Base-by-base conservation (phyloP, 192 early-diverging fungal species). In the Podila verticillata region DNA sequence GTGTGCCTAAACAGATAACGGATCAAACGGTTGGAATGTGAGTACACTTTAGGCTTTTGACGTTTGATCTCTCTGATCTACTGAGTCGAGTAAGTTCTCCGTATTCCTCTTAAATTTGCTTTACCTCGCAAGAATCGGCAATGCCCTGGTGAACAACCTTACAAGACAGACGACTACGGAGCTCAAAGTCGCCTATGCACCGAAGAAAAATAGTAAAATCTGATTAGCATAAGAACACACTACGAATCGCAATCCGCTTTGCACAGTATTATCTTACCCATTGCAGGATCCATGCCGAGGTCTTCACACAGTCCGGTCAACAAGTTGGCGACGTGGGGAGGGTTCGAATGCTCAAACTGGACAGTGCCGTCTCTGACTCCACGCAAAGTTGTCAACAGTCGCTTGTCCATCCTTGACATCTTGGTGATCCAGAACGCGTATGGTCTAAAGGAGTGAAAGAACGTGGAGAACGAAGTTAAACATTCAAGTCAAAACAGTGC, bases 381-480 rank as follows among this genome's bases (percentile, higher is more conserved):
- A 13, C 84, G 58, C 15, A 91, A 48, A 8, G 83, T 86, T n/a
- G 83, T 73, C 30, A 92, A 30, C 48, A 91, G 58, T 34, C 88
- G 73, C 24, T 73, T 72, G 75, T 92, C 89, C 83, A 91, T 88
- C 32, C 70, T 68, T 29, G 83, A 65, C 89, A 92, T 90, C 44
- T 70, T 70, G 10, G 83, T 79, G 48, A 92, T 91, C 91, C 91
- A 92, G 56, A 84, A 83, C 1, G 83, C 81, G 63, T 92, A 92
- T 15, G 82, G 68, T 47, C 85, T 87, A 70, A 44, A 12, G 34
- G n/a, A n/a, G n/a, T n/a, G n/a, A n/a, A 44, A 44, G 39, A 44
- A 24, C 20, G 13, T 56, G 58, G 32, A n/a, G 49, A 31, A 68
- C 22, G 15, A 56, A 58, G 32, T 9, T 57, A 10, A 17, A 7